Evolutionary conservation across 345 rosid species (phyloP).

Genomic region (Lumnitzera racemosa): DNA sequence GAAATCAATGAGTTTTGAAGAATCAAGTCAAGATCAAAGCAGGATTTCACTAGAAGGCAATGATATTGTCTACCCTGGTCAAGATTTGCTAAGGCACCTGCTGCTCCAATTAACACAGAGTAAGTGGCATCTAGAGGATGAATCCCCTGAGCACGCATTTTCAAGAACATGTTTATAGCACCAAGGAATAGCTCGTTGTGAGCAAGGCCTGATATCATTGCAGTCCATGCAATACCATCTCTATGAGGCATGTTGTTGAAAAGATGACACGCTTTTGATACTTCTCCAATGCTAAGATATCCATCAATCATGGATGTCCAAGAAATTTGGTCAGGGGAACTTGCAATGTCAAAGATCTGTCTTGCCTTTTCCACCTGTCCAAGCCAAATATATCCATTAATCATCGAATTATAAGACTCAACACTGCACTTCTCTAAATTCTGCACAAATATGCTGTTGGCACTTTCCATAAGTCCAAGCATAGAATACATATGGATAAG

Average conservation of each 20-base stretch:
- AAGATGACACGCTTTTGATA: slow-evolving; percentile 23
- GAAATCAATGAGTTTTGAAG: slow-evolving; percentile 44
- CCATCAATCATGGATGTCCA: slow-evolving; percentile 56
- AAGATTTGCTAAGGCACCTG: slow-evolving; percentile 63
- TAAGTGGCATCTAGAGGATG: slow-evolving; percentile 28
- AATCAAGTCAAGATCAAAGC: slow-evolving; percentile 21
- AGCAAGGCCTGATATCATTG: slow-evolving; percentile 46
- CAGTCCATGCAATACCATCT: slow-evolving; percentile 54
- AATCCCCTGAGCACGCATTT: slow-evolving; percentile 32
- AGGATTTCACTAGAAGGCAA: slow-evolving; percentile 37
- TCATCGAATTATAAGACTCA: slow-evolving; percentile 37
- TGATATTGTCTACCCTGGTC: slow-evolving; percentile 59
- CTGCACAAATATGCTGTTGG: slow-evolving; percentile 29
- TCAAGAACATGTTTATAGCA: slow-evolving; percentile 27
- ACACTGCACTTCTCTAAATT: slow-evolving; percentile 15
- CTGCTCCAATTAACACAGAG: slow-evolving; percentile 47
- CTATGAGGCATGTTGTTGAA: slow-evolving; percentile 35
- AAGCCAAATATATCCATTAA: slow-evolving; percentile 34
- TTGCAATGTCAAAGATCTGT: slow-evolving; percentile 29
- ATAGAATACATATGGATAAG: slow-evolving; percentile 65
- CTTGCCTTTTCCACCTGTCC: slow-evolving; percentile 42
- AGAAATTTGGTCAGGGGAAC: slow-evolving; percentile 32
- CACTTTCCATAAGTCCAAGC: slow-evolving; percentile 46
- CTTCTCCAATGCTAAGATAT: slow-evolving; percentile 28
- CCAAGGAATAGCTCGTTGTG: slow-evolving; percentile 40